A percentile compares a stretch with the other conserved stretches of the same genome.
These are phyloP conservation scores for Neurospora tetrasperma DNA, from an alignment of 495 filamentous ascomycete genomes.

Conservation along the genomic window DNA sequence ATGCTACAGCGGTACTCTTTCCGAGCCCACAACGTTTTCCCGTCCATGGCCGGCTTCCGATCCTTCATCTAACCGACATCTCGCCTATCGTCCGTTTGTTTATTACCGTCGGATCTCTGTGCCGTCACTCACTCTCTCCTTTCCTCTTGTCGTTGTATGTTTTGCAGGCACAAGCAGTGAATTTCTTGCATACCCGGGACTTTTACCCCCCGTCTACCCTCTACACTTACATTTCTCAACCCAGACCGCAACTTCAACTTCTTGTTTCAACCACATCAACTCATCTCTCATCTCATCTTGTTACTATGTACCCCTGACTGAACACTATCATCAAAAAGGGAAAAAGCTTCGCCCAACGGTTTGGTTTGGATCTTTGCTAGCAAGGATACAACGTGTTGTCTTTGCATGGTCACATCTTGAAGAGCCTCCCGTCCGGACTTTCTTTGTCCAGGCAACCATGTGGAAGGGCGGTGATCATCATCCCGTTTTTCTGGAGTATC, in stretches of 20 bases:
- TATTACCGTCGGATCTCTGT: no score
- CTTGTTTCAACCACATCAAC: no score
- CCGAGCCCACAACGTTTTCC: no score
- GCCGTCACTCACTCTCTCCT: no score
- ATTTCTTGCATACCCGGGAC: neutral
- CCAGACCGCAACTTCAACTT: neutral
- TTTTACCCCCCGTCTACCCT: neutral
- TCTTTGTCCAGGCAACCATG: neutral
- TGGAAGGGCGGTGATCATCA: no score
- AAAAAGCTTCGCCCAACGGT: neutral
- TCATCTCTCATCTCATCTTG: neutral
- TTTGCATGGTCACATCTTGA: neutral
- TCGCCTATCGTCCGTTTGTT: no score
- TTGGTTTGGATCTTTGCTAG: neutral
- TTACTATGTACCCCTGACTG: neutral
- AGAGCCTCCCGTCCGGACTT: neutral
- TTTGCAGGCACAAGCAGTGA: no score
- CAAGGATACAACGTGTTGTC: neutral
- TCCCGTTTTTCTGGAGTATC: no score
- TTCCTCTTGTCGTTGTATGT: no score
- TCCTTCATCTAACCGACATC: no score
- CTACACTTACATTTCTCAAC: neutral
- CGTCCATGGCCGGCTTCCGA: no score
- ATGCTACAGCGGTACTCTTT: no score
- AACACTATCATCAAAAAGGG: neutral